Percentiles rank a stretch among this genome's conserved stretches.
Evolutionary conservation across 2,329 filamentous ascomycete species (phyloP).

Genomic region (Neonectria hederae): DNA sequence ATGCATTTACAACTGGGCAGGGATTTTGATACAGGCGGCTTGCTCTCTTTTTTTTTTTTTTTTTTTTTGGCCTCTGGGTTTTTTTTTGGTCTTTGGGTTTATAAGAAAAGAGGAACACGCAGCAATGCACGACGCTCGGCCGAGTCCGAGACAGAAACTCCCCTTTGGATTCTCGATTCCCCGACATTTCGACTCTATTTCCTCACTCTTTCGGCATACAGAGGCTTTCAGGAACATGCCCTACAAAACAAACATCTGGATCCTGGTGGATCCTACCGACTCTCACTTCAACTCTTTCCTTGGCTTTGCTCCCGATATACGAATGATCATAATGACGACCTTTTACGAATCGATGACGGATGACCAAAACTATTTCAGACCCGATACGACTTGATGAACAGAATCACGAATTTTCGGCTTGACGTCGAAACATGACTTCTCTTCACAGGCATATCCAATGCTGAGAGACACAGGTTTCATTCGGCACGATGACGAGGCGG

Average conservation of each 20-base stretch:
- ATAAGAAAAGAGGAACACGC: conserved; percentile 68
- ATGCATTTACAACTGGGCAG: conserved; percentile 65
- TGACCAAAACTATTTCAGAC: conserved; percentile 45
- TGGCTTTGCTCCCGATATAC: conserved; percentile 54
- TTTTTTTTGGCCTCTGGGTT: conserved; percentile 42
- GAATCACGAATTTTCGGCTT: conserved; percentile 45
- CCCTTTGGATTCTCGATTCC: conserved; percentile 53
- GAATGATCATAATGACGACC: conserved; percentile 54
- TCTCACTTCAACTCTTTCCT: conserved; percentile 52
- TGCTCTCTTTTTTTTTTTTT: conserved; percentile 48
- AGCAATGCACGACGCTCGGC: conserved; percentile 70
- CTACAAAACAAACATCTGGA: conserved; percentile 25
- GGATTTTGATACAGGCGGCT: conserved; percentile 58
- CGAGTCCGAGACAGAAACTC: conserved; percentile 58
- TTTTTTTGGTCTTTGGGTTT: conserved; percentile 43
- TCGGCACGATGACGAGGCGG: conserved; percentile 41
- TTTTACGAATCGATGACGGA: conserved; percentile 53
- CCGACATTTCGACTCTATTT: conserved; percentile 38
- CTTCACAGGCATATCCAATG: conserved; percentile 41
- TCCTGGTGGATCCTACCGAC: conserved; percentile 28
- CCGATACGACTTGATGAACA: conserved; percentile 47
- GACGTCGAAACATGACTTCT: conserved; percentile 46
- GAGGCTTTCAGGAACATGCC: conserved; percentile 42
- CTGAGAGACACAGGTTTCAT: conserved; percentile 41
- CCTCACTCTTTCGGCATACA: conserved; percentile 41